These are phyloP conservation scores for Cyberlindnera suaveolens DNA, from an alignment of 805 yeast genomes.

Conservation along the genomic window DNA sequence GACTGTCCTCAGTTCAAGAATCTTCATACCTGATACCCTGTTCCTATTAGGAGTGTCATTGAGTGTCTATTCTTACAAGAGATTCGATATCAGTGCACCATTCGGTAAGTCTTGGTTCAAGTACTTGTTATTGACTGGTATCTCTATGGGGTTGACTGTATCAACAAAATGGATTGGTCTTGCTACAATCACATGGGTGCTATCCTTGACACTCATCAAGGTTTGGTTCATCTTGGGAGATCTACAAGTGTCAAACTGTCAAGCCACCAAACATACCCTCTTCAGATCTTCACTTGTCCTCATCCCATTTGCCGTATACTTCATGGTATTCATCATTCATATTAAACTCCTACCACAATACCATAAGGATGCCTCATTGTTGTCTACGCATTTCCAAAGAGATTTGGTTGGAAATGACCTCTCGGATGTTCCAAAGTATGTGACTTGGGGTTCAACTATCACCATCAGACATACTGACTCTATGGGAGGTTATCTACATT, in stretches of 20 bases:
- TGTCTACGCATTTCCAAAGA: conserved; percentile 66
- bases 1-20: conserved; percentile 52
- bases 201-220: conserved; percentile 34
- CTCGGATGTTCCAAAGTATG: conserved; percentile 48
- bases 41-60: conserved; percentile 41
- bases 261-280: conserved; percentile 35
- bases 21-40: conserved; percentile 39
- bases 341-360: conserved; percentile 37
- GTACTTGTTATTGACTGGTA: conserved; percentile 41
- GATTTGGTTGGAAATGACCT: conserved; percentile 40
- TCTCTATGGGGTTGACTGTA: conserved; percentile 46
- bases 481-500: conserved; percentile 74
- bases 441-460: conserved; percentile 66
- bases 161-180: conserved; percentile 70
- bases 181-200: conserved; percentile 62
- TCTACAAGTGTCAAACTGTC: conserved; percentile 34
- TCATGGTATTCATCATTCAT: conserved; percentile 52
- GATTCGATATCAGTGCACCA: conserved; percentile 38
- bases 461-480: conserved; percentile 66
- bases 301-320: conserved; percentile 55
- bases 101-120: conserved; percentile 48
- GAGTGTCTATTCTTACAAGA: conserved; percentile 45
- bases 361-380: conserved; percentile 52
- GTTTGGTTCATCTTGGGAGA: conserved; percentile 74
- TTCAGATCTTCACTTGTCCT: conserved; percentile 38